phyloP scores from a whole-genome alignment of 2,329 filamentous ascomycete species.

The Penicillium sp. region DNA sequence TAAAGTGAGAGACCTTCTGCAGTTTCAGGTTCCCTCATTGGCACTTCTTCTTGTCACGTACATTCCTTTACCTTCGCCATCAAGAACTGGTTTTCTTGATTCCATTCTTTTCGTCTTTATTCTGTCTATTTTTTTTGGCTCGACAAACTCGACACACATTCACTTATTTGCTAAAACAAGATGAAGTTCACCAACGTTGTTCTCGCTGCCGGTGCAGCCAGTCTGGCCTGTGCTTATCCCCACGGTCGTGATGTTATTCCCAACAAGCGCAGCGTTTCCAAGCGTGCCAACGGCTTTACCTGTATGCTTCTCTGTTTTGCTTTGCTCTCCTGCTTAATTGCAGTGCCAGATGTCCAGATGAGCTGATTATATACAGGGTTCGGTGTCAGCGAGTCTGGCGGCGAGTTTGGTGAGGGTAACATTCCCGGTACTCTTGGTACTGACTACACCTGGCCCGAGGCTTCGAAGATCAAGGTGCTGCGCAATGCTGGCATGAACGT shows the following conservation, averaged over 20 bases:
- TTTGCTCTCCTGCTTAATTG: not conserved
- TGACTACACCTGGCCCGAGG: conserved; percentile 28
- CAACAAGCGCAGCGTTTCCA: conserved; percentile 28
- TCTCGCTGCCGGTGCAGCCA: conserved; percentile 34
- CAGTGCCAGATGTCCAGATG: not conserved
- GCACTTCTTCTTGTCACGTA: conserved; percentile 6
- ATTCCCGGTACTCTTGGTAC: conserved; percentile 13
- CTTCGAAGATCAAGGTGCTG: conserved; percentile 26
- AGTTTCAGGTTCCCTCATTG: not conserved
- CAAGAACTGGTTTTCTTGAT: conserved; percentile 26
- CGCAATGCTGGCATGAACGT: conserved; percentile 29
- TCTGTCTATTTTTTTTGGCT: conserved; percentile 18
- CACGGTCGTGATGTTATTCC: conserved; percentile 17
- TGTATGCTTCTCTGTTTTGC: conserved; percentile 15
- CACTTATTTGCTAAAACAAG: conserved; percentile 22
- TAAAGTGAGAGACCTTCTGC: not conserved
- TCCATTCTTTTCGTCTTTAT: conserved; percentile 14
- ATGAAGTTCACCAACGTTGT: conserved; percentile 37
- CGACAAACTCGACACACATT: conserved; percentile 31
- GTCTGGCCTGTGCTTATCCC: conserved; percentile 30
- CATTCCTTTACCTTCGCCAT: conserved; percentile 21
- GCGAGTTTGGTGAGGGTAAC: conserved; percentile 10
- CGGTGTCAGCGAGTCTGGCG: conserved; percentile 15
- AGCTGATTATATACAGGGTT: conserved; percentile 8
- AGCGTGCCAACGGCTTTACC: conserved; percentile 33